Evolutionary conservation across 164 flowering plant genomes (phyloP).

Genomic region (Tinospora cordifolia): DNA sequence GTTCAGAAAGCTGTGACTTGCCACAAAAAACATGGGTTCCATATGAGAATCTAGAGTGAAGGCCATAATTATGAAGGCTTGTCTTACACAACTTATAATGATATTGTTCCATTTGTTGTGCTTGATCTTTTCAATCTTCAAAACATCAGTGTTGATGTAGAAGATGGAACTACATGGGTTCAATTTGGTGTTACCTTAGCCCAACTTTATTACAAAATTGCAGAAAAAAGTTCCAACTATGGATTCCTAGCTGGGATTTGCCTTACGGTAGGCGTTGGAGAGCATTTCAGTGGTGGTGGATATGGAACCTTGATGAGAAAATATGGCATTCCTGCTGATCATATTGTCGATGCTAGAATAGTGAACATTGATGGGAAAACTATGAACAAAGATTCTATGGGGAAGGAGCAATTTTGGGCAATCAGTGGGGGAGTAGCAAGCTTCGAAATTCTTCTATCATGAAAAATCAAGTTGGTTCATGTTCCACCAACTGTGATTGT

Average conservation of each 20-base stretch:
- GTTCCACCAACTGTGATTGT: conserved; percentile 14
- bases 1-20: conserved; percentile 6
- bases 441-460: conserved; percentile 2
- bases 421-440: conserved; percentile 11
- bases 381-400: conserved; percentile 6
- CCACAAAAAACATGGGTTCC: conserved; percentile 1
- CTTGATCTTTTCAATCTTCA: conserved; percentile 7
- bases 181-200: conserved; percentile 6
- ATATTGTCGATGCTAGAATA: conserved; percentile 1
- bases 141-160: conserved; percentile 3
- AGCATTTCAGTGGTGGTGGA: conserved; percentile 8
- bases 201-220: conserved; percentile 9
- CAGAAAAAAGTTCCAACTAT: background rate
- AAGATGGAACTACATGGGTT: conserved; percentile 8
- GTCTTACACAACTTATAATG: background rate
- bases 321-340: conserved; percentile 9
- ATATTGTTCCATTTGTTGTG: conserved; percentile 7
- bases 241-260: conserved; percentile 5
- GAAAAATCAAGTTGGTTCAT: conserved; percentile 7
- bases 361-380: conserved; percentile 3
- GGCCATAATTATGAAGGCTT: background rate
- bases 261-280: conserved; percentile 10
- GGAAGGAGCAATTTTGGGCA: conserved; percentile 10
- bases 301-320: conserved; percentile 6
- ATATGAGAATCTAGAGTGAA: background rate